phyloP scores from a whole-genome alignment of 805 yeast species.

The Wickerhamomyces rabaulensis region DNA sequence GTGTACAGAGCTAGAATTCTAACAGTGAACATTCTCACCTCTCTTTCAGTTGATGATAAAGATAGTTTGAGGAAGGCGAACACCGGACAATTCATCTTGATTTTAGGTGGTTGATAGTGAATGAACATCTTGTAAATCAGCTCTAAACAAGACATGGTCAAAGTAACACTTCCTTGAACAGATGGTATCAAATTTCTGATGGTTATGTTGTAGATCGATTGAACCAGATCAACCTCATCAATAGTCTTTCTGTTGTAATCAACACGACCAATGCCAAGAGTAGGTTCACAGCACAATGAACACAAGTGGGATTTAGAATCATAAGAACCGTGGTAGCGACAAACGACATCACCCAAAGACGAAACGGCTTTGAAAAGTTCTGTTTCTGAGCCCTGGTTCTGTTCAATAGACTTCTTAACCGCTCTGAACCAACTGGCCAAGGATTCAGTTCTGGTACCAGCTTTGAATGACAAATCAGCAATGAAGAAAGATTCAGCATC shows the following conservation, averaged over 20 bases:
- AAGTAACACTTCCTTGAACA: slow-evolving; percentile 15
- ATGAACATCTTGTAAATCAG: slow-evolving; percentile 44
- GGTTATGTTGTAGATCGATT: neutral
- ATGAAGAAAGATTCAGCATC: neutral
- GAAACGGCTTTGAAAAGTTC: slow-evolving; percentile 24
- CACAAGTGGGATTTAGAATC: slow-evolving; percentile 12
- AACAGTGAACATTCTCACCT: slow-evolving; percentile 47
- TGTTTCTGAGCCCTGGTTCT: neutral
- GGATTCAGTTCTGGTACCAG: neutral
- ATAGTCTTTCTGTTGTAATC: slow-evolving; percentile 27
- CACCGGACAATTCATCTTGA: slow-evolving; percentile 22
- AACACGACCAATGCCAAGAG: slow-evolving; percentile 9
- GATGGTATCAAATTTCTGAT: neutral
- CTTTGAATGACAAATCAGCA: neutral
- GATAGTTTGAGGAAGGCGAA: slow-evolving; percentile 38
- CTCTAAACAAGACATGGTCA: slow-evolving; percentile 39
- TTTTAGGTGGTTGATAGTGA: slow-evolving; percentile 46
- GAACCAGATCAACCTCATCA: slow-evolving; percentile 2
- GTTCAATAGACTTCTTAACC: slow-evolving; percentile 1
- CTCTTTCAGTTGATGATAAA: slow-evolving; percentile 42
- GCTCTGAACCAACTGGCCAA: slow-evolving; percentile 8
- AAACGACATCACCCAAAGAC: slow-evolving; percentile 35
- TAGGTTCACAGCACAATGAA: slow-evolving; percentile 9
- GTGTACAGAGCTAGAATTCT: slow-evolving; percentile 50
- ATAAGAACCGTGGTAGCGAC: slow-evolving; percentile 29